Conservation (phyloP, 1,284 basidiomycete species). For the Leccinum subrobustum region DNA sequence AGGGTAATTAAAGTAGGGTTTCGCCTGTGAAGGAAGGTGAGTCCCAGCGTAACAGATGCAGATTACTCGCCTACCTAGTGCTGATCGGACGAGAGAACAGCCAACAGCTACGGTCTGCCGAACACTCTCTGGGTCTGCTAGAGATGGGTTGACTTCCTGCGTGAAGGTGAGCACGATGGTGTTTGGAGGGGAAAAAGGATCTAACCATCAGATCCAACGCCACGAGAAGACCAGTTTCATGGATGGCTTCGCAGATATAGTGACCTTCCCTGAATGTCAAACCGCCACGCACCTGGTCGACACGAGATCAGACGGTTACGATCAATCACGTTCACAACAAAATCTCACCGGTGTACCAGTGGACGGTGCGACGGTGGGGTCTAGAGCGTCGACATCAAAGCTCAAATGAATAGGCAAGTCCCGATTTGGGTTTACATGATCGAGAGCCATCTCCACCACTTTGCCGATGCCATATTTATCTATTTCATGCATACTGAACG, state of each 20-base stretch:
- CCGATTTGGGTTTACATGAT: conserved; percentile 86
- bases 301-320: neutral
- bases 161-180: conserved; percentile 4
- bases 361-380: conserved; percentile 91
- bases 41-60: neutral
- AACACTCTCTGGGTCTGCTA: conserved; percentile 72
- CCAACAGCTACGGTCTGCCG: conserved; percentile 92
- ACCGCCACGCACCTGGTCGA: conserved; percentile 80
- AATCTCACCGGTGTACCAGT: conserved; percentile 86
- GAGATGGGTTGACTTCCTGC: conserved; percentile 95
- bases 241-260: conserved; percentile 94
- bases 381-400: conserved; percentile 96
- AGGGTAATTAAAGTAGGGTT: conserved; percentile 25
- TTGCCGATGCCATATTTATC: conserved; percentile 96
- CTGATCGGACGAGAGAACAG: conserved; percentile 88
- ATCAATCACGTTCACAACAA: neutral
- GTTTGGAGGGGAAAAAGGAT: conserved; percentile 3
- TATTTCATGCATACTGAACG: conserved; percentile 98
- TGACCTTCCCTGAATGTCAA: conserved; percentile 97
- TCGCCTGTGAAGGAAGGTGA: conserved; percentile 27
- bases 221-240: conserved; percentile 91
- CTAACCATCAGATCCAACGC: conserved; percentile 89
- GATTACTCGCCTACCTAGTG: conserved; percentile 65
- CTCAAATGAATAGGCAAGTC: conserved; percentile 90
- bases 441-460: conserved; percentile 94